Conservation (phyloP, 2,329 filamentous ascomycete species). For the Aspergillus sp. region DNA sequence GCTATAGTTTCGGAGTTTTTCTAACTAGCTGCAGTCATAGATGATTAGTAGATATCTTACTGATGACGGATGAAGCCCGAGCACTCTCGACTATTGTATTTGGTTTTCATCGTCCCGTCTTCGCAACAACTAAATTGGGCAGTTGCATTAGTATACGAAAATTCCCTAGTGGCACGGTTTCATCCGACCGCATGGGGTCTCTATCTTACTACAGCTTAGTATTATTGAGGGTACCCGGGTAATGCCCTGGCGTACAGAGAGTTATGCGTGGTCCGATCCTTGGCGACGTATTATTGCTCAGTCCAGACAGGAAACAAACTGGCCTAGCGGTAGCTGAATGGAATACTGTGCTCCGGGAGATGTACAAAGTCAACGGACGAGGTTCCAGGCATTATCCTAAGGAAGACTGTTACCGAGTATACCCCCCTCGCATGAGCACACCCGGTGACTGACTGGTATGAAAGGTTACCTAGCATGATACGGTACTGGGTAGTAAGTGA, state of each 20-base stretch:
- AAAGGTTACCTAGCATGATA: not conserved
- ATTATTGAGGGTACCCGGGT: not conserved
- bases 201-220: not conserved
- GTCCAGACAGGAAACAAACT: conserved; percentile 9
- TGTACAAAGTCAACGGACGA: not conserved
- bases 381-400: not conserved
- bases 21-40: not conserved
- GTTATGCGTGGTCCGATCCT: conserved; percentile 1
- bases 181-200: not conserved
- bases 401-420: conserved; percentile 1
- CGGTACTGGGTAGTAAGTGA: not conserved
- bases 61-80: not conserved
- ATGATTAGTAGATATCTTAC: not conserved
- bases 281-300: conserved; percentile 2
- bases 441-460: conserved; percentile 4
- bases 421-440: conserved; percentile 11
- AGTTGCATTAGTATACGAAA: not conserved
- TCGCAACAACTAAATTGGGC: not conserved
- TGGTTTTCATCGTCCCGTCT: no score
- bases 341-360: conserved; percentile 19
- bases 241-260: not conserved
- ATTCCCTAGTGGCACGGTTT: not conserved
- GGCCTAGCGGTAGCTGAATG: conserved; percentile 9
- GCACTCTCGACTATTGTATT: no score
- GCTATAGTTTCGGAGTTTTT: no score